A percentile compares a stretch with the other conserved stretches of the same genome.
Conservation (phyloP, 306 rosid species). For the Canavalia ensiformis region DNA sequence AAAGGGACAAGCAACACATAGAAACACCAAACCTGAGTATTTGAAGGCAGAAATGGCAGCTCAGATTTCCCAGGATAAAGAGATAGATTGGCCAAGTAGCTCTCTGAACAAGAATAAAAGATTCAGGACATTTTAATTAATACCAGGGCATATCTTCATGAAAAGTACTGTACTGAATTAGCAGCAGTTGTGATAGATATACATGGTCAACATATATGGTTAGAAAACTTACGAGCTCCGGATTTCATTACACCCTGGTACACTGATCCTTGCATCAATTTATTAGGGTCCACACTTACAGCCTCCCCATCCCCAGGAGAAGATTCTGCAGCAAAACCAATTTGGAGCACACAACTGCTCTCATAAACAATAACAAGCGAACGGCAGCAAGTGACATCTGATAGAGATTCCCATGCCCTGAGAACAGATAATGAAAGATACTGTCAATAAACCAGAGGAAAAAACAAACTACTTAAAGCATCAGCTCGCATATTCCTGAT, state of each 20-base stretch:
- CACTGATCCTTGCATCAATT: conserved; percentile 78
- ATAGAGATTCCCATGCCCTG: conserved; percentile 88
- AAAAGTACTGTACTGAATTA: conserved; percentile 29
- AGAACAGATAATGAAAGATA: conserved; percentile 47
- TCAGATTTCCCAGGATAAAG: conserved; percentile 96
- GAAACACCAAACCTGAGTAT: conserved; percentile 79
- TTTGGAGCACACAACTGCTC: conserved; percentile 72
- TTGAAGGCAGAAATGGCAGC: conserved; percentile 90
- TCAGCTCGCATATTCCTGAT: conserved; percentile 17
- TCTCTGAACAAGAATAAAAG: conserved; percentile 63
- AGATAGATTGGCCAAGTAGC: conserved; percentile 88
- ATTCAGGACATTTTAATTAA: conserved; percentile 33
- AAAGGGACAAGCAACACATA: not conserved
- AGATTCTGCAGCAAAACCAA: conserved; percentile 78
- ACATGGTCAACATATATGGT: conserved; percentile 27
- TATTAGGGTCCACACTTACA: conserved; percentile 67
- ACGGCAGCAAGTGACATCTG: conserved; percentile 77
- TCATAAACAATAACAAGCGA: conserved; percentile 83
- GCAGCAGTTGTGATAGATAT: conserved; percentile 28
- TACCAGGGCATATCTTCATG: conserved; percentile 28
- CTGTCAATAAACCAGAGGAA: conserved; percentile 31
- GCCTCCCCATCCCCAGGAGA: conserved; percentile 63
- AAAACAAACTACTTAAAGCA: conserved; percentile 4
- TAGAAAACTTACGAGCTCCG: conserved; percentile 78
- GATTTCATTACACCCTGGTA: conserved; percentile 78